Evolutionary conservation across 768 basidiomycete genomes (phyloP).

Genomic region (Boletus rufocinnamomeus): DNA sequence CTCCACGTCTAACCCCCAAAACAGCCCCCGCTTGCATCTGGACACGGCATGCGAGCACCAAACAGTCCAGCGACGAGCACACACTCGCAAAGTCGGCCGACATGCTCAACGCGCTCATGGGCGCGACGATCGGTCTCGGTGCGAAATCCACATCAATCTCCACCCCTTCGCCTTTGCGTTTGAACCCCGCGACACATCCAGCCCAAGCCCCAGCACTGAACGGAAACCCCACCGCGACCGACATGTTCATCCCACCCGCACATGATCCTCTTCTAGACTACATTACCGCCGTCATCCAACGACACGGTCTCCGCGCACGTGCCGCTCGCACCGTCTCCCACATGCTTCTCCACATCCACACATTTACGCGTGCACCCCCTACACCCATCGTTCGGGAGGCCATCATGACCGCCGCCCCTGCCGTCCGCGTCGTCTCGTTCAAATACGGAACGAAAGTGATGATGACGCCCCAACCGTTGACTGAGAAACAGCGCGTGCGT

Average conservation of each 20-base stretch:
- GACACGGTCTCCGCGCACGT: conserved; percentile 62
- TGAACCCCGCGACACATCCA: not conserved
- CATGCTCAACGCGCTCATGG: conserved; percentile 28
- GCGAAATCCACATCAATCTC: conserved; percentile 5
- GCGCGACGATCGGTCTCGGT: conserved; percentile 22
- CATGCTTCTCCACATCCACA: conserved; percentile 73
- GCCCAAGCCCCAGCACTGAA: not conserved
- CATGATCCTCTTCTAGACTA: conserved; percentile 74
- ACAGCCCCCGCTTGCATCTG: not conserved
- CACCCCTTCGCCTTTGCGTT: not conserved
- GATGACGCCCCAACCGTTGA: conserved; percentile 67
- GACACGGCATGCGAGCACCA: conserved; percentile 19
- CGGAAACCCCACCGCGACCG: not conserved
- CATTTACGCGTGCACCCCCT: conserved; percentile 74
- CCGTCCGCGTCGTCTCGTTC: conserved; percentile 60
- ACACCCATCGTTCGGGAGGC: conserved; percentile 79
- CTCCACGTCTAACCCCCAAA: conserved; percentile 1
- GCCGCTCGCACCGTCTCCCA: conserved; percentile 57
- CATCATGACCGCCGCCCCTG: conserved; percentile 66
- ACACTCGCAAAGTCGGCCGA: conserved; percentile 28
- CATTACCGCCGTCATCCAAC: conserved; percentile 61
- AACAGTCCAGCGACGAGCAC: conserved; percentile 22
- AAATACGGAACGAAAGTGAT: conserved; percentile 67
- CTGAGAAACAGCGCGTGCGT: conserved; percentile 76
- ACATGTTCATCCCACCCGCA: conserved; percentile 66